Percentiles rank a stretch among this genome's conserved stretches.
phyloP scores from a whole-genome alignment of 805 yeast genomes.

The Isabelozyma pseudorhagii region DNA sequence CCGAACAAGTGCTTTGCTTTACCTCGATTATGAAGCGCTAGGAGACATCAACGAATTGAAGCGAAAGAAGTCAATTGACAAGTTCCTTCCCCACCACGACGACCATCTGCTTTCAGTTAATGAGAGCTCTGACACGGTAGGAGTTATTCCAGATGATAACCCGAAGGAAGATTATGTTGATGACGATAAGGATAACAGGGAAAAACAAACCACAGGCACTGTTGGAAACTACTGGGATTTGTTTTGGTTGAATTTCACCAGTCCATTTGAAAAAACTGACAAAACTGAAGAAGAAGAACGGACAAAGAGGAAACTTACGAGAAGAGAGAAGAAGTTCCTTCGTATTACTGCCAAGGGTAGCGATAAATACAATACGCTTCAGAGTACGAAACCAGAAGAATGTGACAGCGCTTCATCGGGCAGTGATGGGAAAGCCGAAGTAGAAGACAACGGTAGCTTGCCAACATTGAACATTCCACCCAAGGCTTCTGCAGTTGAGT shows the following conservation, averaged over 20 bases:
- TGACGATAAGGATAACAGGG: not conserved
- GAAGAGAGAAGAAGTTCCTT: conserved; percentile 15
- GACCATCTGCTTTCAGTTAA: conserved; percentile 8
- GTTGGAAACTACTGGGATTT: conserved; percentile 4
- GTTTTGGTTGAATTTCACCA: not conserved
- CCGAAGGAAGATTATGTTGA: not conserved
- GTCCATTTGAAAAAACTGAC: not conserved
- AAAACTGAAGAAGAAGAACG: not conserved
- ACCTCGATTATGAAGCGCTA: conserved; percentile 41
- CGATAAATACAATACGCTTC: conserved; percentile 6
- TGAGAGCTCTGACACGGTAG: conserved; percentile 15
- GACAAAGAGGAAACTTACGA: conserved; percentile 1
- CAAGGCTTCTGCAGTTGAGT: conserved; percentile 40
- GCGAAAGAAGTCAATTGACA: not conserved
- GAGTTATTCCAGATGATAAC: conserved; percentile 23
- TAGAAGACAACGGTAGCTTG: conserved; percentile 2
- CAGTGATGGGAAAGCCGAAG: conserved; percentile 3
- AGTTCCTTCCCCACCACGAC: not conserved
- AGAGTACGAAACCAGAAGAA: not conserved
- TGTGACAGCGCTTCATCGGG: conserved; percentile 6
- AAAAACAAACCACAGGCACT: not conserved
- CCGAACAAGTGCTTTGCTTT: conserved; percentile 40
- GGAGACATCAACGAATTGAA: conserved; percentile 33
- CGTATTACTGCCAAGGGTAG: conserved; percentile 20
- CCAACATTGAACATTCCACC: conserved; percentile 40